Evolutionary conservation across 805 yeast genomes (phyloP), one percentile per base, ranked within the genome.

Genomic region (Teunomyces aglyptinius): DNA sequence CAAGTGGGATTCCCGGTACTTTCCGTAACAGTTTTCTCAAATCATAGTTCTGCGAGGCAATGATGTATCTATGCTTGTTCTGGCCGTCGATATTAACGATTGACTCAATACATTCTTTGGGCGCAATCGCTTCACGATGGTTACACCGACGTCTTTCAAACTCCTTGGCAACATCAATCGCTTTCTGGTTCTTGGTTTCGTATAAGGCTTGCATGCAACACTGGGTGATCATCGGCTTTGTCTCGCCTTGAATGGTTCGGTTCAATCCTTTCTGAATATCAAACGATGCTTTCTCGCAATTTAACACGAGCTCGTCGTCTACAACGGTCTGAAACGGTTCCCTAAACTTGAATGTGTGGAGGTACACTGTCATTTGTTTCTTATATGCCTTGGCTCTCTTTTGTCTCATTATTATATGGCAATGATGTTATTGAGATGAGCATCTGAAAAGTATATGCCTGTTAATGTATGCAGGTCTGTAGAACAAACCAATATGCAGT

Each of bases 381-480:
- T 92, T 83, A 68, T 94, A 94, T 1, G 94, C 76, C 67, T 92
- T 92, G 44, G 97, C 96, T 68, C 99, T 79, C 68, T 91, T 92
- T 70, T 92, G 97, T 76, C 96, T 89, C 99, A 92, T 92, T 10
- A n/a, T 29, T n/a, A n/a, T n/a, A n/a, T n/a, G n/a, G n/a, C n/a
- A n/a, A n/a, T n/a, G n/a, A n/a, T n/a, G n/a, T n/a, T n/a, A n/a
- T n/a, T 29, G 47, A 36, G 39, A 36, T 36, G 39, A 36, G 39
- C 39, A 36, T 36, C 28, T 36, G 22, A 24, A 24, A 24, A 24
- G 26, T 20, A 24, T 24, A 24, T 8, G 20, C 20, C 5, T 19
- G 3, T 19, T 19, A 4, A 4, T 19, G 20, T 19, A 19, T 5
- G 20, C 20, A 19, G 20, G 20, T 19, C 5, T 19, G 5, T 19